Evolutionary conservation across 106 monocot genomes (phyloP).

Genomic region (Hemerocallis citrina): DNA sequence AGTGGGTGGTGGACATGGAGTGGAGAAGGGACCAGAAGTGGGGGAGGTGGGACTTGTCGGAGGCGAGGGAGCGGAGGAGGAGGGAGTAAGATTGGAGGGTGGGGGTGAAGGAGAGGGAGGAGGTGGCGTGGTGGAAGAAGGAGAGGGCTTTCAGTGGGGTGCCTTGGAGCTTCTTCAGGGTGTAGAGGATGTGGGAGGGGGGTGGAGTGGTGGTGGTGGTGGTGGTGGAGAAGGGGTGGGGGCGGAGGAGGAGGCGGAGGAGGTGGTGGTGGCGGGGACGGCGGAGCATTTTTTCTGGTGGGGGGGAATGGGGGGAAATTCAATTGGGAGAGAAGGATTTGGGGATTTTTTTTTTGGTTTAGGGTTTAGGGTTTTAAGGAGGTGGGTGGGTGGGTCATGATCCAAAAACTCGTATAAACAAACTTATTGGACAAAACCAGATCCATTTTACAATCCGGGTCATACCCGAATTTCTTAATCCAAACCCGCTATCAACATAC

Average conservation of each 20-base stretch:
- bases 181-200: slow-evolving; percentile 63
- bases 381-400: no score
- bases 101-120: slow-evolving; percentile 19
- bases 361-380: no score
- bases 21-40: slow-evolving; percentile 66
- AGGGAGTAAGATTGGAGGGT: slow-evolving; percentile 36
- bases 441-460: no score
- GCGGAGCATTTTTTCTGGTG: no score
- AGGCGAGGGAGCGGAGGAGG: slow-evolving; percentile 64
- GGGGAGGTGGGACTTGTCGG: slow-evolving; percentile 19
- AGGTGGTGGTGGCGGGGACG: background rate
- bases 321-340: no score
- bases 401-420: no score
- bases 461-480: no score
- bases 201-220: slow-evolving; percentile 10
- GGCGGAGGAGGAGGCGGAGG: background rate
- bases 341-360: no score
- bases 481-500: no score
- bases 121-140: slow-evolving; percentile 43
- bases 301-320: no score
- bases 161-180: slow-evolving; percentile 57
- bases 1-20: slow-evolving; percentile 47
- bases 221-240: slow-evolving; percentile 1
- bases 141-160: slow-evolving; percentile 45
- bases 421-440: no score